Base-by-base conservation (phyloP, 768 basidiomycete species). In the Xanthoconium stramineum region DNA sequence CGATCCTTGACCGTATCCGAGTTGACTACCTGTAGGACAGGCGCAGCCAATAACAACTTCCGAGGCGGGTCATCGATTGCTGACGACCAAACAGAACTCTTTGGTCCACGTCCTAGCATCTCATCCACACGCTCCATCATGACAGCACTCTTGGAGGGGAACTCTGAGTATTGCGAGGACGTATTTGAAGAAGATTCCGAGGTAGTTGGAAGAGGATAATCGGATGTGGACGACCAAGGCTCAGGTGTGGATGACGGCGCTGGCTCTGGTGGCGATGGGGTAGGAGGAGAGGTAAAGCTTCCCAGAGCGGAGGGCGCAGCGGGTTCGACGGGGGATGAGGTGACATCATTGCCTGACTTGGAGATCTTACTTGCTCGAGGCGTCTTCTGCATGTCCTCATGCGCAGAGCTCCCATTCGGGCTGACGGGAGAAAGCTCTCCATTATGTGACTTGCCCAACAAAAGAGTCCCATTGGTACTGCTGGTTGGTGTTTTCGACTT, bases 1-100 rank as follows among this genome's bases (percentile, higher is more conserved):
- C 97, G 86, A 66, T 98, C 94, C 72, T 98, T 98, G 70, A 94
- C 89, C 1, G 91, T 94, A 71, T 96, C 89, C 40, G 86, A 80
- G 72, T 97, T 94, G 62, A 93, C 93, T 14, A 98, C 93, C 73
- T 99, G 97, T 6, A 96, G 77, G 8, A 96, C 90, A 2, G 94
- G 88, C 3, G 89, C 88, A 2, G 89, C 88, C 40, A 95, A 75
- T 15, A 97, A 74, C 39, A 98, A 74, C 69, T 88, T 93, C 42
- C 97, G 83, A 8, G 93, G 91, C 15, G 94, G 91, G 59, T 91
- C 85, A 61, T 96, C 93, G 49, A 95, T 77, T 30, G 80, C 79
- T 44, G 81, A 79, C 6, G 88, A 76, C 80, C 82, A 83, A 63
- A 83, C 72, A 2, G 80, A 75, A 68, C 79, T 80, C 64, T 77